phyloP scores from a whole-genome alignment of 2,329 filamentous ascomycete genomes.

The Colletotrichum ledebouriae region DNA sequence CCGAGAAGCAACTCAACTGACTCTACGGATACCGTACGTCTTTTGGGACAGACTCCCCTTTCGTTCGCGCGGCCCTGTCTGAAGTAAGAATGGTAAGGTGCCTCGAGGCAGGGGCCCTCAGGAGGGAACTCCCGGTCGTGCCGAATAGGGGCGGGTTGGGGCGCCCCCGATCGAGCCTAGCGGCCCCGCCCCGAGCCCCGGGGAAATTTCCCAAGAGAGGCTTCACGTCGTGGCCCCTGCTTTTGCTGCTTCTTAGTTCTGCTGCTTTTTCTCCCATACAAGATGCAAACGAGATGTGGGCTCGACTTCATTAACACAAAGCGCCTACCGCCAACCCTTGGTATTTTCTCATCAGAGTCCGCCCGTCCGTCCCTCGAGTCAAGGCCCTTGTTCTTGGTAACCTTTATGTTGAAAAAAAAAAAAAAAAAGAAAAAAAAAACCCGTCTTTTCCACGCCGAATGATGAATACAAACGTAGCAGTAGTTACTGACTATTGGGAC shows the following conservation, averaged over 20 bases:
- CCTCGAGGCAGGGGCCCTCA: background rate
- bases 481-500: too few relatives aligned
- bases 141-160: constrained; percentile 36
- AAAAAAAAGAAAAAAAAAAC: too few relatives aligned
- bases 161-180: constrained; percentile 24
- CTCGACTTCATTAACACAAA: constrained; percentile 33
- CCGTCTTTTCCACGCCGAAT: too few relatives aligned
- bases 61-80: too few relatives aligned
- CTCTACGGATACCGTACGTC: too few relatives aligned
- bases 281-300: constrained; percentile 38
- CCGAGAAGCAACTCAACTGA: too few relatives aligned
- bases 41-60: background rate
- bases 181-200: constrained; percentile 28
- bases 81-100: too few relatives aligned
- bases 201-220: constrained; percentile 40
- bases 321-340: constrained; percentile 29
- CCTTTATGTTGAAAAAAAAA: too few relatives aligned
- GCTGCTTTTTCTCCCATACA: constrained; percentile 37
- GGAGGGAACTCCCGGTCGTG: constrained; percentile 28
- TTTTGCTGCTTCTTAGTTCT: background rate
- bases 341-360: constrained; percentile 14
- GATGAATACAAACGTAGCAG: too few relatives aligned
- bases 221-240: constrained; percentile 19
- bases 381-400: constrained; percentile 8
- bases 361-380: constrained; percentile 6